Evolutionary conservation across 257 asterid genomes (phyloP), one percentile per base, ranked within the genome.

Genomic region (Solanum pennellii): DNA sequence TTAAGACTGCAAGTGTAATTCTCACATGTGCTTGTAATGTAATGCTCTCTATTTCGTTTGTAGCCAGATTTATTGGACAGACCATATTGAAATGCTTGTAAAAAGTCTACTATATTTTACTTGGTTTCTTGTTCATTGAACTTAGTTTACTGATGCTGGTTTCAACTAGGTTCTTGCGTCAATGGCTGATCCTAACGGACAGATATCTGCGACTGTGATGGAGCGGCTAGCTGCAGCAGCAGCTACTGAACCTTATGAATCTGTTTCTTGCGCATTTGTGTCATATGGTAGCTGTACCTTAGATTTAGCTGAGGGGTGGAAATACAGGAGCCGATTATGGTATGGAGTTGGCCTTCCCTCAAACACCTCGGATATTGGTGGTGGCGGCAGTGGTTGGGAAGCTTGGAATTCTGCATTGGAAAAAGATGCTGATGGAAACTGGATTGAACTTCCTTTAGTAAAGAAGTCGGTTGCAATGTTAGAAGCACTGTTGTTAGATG

Each of bases 301-400:
- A 88, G 99, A 97, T 92, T 91, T 95, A 91, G 93, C 98, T 35
- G 98, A 95, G 83, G 98, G 99, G 88, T 97, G 99, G 99, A 97
- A 94, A 89, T 95, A 92, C 92, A 93, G 99, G 93, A 97, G 99
- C 91, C 93, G 97, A 69, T 90, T 95, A 89, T 97, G 99, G 98
- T 97, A 92, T 89, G 98, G 98, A 79, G 96, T 95, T 84, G 99
- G 97, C 84, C 91, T 90, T 89, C 93, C 98, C 87, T 89, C 92
- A 52, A 90, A 92, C 65, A 39, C 92, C 65, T 90, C 94, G 56
- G 90, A 62, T 85, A 93, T 92, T 84, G 98, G 98, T 83, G 99
- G 96, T 52, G 98, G 99, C 82, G 99, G 98, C 91, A 95, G 98
- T 91, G 99, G 98, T 79, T 94, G 98, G 99, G 99, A 94, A 45